Percentiles rank a stretch among this genome's conserved stretches.
phyloP scores from a whole-genome alignment of 495 filamentous ascomycete genomes.

The Glarea lozoyensis region DNA sequence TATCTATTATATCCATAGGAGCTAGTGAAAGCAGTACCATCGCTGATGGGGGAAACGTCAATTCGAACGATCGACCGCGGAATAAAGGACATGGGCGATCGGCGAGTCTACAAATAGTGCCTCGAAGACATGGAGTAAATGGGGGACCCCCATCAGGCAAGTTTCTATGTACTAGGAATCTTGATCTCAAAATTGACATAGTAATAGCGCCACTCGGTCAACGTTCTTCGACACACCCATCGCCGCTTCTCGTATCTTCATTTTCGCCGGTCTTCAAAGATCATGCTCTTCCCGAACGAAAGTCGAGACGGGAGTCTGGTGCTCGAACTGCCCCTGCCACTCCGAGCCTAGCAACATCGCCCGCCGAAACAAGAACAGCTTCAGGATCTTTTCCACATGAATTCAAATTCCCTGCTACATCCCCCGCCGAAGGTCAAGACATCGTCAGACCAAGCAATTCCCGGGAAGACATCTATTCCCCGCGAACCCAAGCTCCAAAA shows the following conservation, averaged over 20 bases:
- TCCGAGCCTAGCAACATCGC: conserved; percentile 22
- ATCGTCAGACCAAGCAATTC: conserved; percentile 5
- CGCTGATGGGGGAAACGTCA: conserved; percentile 29
- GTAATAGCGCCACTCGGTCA: conserved; percentile 32
- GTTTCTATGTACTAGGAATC: background rate
- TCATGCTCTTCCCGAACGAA: conserved; percentile 5
- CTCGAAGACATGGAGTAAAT: conserved; percentile 35
- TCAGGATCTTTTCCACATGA: conserved; percentile 9
- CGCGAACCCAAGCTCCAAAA: conserved; percentile 19
- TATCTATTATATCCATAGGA: conserved; percentile 93
- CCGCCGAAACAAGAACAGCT: conserved; percentile 4
- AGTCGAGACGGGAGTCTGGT: conserved; percentile 26
- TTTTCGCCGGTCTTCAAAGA: conserved; percentile 9
- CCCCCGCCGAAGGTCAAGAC: conserved; percentile 9
- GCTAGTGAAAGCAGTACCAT: conserved; percentile 44
- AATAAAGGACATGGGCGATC: conserved; percentile 68
- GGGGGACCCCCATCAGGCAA: conserved; percentile 39
- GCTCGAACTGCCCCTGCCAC: conserved; percentile 31
- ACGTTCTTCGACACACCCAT: conserved; percentile 20
- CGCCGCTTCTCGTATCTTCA: conserved; percentile 15
- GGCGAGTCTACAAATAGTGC: conserved; percentile 71
- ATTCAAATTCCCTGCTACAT: conserved; percentile 19
- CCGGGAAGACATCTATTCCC: conserved; percentile 9
- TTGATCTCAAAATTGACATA: conserved; percentile 1
- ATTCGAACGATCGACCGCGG: conserved; percentile 24